These are phyloP conservation scores for Penicillium riverlandense DNA, from an alignment of 495 filamentous ascomycete species.

Conservation along the genomic window DNA sequence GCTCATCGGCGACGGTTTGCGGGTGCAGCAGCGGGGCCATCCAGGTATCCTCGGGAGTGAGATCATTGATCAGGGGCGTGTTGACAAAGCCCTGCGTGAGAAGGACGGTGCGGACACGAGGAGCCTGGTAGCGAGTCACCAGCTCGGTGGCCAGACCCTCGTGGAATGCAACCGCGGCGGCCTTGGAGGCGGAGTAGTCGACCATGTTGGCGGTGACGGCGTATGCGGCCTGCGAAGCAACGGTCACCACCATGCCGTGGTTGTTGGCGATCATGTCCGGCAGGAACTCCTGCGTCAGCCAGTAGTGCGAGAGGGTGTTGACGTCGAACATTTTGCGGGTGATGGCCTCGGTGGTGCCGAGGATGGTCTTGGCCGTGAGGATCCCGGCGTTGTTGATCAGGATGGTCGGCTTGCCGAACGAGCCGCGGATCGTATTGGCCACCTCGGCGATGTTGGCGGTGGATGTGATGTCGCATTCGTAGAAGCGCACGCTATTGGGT, in stretches of 20 bases:
- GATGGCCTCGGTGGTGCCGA: slow-evolving; percentile 46
- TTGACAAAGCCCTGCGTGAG: slow-evolving; percentile 59
- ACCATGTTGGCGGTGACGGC: slow-evolving; percentile 56
- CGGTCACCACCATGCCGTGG: slow-evolving; percentile 70
- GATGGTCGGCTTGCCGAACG: slow-evolving; percentile 58
- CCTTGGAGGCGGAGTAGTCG: slow-evolving; percentile 62
- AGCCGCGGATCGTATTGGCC: slow-evolving; percentile 41
- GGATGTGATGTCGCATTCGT: slow-evolving; percentile 59
- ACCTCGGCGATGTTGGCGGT: slow-evolving; percentile 37
- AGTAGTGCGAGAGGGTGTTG: slow-evolving; percentile 65
- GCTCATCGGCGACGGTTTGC: slow-evolving; percentile 58
- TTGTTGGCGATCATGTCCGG: slow-evolving; percentile 54
- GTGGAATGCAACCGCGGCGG: slow-evolving; percentile 60
- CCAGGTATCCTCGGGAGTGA: slow-evolving; percentile 48
- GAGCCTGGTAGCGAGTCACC: slow-evolving; percentile 52
- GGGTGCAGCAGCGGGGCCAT: slow-evolving; percentile 49
- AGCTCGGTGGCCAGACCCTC: slow-evolving; percentile 62
- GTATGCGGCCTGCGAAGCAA: slow-evolving; percentile 58
- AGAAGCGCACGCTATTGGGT: slow-evolving; percentile 49
- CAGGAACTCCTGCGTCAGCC: slow-evolving; percentile 57
- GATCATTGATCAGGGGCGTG: slow-evolving; percentile 53
- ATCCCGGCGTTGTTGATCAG: slow-evolving; percentile 74
- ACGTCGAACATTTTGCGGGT: slow-evolving; percentile 63
- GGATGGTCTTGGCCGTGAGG: slow-evolving; percentile 51
- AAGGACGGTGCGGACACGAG: slow-evolving; percentile 55